phyloP scores from a whole-genome alignment of 1,284 basidiomycete genomes.

The Ceratorhiza oryzae-sativae region DNA sequence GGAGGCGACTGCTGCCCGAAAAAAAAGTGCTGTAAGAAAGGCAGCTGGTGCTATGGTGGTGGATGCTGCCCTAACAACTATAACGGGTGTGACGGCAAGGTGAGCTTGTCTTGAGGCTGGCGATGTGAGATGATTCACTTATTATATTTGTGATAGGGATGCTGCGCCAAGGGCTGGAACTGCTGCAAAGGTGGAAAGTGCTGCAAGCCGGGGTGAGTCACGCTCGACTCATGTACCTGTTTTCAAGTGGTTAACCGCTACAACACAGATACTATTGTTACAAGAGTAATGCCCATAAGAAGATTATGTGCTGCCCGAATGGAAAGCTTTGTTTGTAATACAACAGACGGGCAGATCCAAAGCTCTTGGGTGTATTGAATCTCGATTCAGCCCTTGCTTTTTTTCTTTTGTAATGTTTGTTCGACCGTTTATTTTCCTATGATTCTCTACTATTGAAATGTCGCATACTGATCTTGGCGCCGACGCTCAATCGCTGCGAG shows the following conservation, averaged over 20 bases:
- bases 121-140: neutral
- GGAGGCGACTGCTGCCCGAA: slow-evolving; percentile 9
- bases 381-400: too few species aligned
- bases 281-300: neutral
- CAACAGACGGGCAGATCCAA: too few species aligned
- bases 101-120: neutral
- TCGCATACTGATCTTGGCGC: too few species aligned
- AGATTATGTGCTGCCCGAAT: slow-evolving; percentile 24
- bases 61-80: neutral
- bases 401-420: too few species aligned
- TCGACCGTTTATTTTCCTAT: too few species aligned
- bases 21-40: slow-evolving; percentile 5
- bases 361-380: too few species aligned
- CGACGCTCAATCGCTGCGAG: too few species aligned
- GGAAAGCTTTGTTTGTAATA: neutral
- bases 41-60: slow-evolving; percentile 7
- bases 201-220: neutral
- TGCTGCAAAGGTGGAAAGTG: slow-evolving; percentile 16
- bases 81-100: slow-evolving; percentile 10
- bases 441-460: too few species aligned
- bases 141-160: neutral
- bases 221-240: neutral
- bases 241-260: neutral
- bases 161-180: slow-evolving; percentile 1
- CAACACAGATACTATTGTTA: slow-evolving; percentile 4